Conservation (phyloP, 2,329 filamentous ascomycete genomes). For the Scortechinia acanthostroma region DNA sequence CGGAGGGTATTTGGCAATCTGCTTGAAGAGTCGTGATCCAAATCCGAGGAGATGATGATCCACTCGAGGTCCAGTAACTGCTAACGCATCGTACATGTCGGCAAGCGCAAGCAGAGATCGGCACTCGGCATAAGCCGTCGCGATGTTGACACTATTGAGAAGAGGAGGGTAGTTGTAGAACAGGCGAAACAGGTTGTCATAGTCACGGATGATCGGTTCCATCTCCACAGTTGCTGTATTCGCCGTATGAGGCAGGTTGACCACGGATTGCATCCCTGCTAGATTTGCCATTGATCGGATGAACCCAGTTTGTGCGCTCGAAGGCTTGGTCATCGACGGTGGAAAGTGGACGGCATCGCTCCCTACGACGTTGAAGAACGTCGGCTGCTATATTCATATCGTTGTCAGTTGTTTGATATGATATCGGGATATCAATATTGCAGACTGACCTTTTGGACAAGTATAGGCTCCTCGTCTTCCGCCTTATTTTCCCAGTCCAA, state of each 20-base stretch:
- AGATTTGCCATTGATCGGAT: conserved; percentile 64
- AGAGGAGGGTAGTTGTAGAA: conserved; percentile 65
- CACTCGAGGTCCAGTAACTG: conserved; percentile 61
- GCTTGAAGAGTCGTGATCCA: conserved; percentile 62
- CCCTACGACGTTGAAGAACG: no score
- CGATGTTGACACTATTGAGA: conserved; percentile 60
- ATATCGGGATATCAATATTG: no score
- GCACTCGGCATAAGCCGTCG: conserved; percentile 63
- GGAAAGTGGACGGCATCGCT: conserved; percentile 32
- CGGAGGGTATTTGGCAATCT: conserved; percentile 68
- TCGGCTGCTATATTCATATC: no score
- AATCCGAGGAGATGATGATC: conserved; percentile 67
- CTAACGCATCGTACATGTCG: conserved; percentile 65
- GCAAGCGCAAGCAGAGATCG: conserved; percentile 60
- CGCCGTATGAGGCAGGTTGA: conserved; percentile 7
- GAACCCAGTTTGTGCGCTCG: conserved; percentile 47
- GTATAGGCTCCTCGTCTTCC: conserved; percentile 57
- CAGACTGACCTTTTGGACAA: conserved; percentile 49
- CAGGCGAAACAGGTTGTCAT: conserved; percentile 65
- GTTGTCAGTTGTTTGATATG: no score
- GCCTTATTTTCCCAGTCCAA: conserved; percentile 49
- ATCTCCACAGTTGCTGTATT: conserved; percentile 35
- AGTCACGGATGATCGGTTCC: conserved; percentile 58
- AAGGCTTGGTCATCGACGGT: conserved; percentile 51
- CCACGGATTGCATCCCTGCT: conserved; percentile 9